Conservation (phyloP, 768 basidiomycete species). For the Psilocybe cubensis region DNA sequence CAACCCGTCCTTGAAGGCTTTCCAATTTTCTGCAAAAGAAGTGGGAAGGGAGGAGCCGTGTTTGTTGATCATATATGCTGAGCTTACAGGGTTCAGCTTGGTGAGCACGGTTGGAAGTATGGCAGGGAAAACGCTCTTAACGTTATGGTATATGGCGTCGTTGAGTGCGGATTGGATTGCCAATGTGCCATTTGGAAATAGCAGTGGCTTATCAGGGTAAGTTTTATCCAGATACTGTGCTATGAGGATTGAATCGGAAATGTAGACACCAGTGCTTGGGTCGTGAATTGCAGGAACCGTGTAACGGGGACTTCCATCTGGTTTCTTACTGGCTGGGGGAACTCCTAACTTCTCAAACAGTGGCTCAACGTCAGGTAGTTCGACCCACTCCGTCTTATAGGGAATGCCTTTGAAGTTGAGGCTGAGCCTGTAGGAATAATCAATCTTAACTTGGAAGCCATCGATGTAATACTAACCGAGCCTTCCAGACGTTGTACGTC, state of each 20-base stretch:
- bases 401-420: constrained; percentile 33
- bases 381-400: constrained; percentile 50
- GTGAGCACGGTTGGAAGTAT: neutral
- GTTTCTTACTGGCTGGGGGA: constrained; percentile 33
- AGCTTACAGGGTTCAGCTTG: too few species aligned
- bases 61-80: too few species aligned
- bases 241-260: constrained; percentile 47
- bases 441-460: neutral
- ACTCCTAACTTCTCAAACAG: constrained; percentile 36
- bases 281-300: constrained; percentile 48
- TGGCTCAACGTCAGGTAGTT: constrained; percentile 46
- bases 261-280: constrained; percentile 31
- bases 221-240: constrained; percentile 48
- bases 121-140: neutral
- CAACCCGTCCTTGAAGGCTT: constrained; percentile 31
- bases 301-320: constrained; percentile 39
- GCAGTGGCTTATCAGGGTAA: constrained; percentile 36
- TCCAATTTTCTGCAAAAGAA: constrained; percentile 36
- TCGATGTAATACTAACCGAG: constrained; percentile 23
- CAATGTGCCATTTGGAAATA: constrained; percentile 31
- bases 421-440: constrained; percentile 19
- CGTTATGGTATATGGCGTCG: neutral
- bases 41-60: too few species aligned
- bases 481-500: constrained; percentile 39
- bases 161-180: neutral